These are phyloP conservation scores for Fonsecaea pedrosoi DNA, from an alignment of 2,329 filamentous ascomycete species.

Conservation along the genomic window DNA sequence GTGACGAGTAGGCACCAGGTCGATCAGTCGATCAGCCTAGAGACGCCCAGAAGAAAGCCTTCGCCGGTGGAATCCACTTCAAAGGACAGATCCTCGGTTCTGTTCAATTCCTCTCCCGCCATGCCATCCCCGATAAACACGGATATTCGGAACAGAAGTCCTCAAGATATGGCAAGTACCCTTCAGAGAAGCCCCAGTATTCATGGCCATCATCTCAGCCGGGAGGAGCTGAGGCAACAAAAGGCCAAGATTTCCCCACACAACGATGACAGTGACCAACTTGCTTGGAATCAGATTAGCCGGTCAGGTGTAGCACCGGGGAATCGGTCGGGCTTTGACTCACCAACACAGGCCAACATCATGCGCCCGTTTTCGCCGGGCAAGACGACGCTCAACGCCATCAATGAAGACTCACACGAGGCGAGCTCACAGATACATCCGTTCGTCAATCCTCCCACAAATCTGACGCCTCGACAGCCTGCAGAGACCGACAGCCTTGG, in stretches of 20 bases:
- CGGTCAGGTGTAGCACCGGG: slow-evolving; percentile 35
- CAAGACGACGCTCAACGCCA: slow-evolving; percentile 56
- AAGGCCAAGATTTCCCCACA: slow-evolving; percentile 13
- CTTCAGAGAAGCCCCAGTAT: slow-evolving; percentile 44
- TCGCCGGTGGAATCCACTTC: slow-evolving; percentile 52
- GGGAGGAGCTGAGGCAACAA: slow-evolving; percentile 29
- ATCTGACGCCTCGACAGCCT: slow-evolving; percentile 46
- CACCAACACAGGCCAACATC: slow-evolving; percentile 39
- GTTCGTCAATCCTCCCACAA: slow-evolving; percentile 7
- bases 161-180: slow-evolving; percentile 31
- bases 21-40: slow-evolving; percentile 14
- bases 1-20: slow-evolving; percentile 8
- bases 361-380: slow-evolving; percentile 44
- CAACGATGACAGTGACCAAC: slow-evolving; percentile 22
- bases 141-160: slow-evolving; percentile 13
- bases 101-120: slow-evolving; percentile 55
- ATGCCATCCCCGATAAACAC: slow-evolving; percentile 31
- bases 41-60: slow-evolving; percentile 39
- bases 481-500: slow-evolving; percentile 49
- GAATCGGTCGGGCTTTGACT: slow-evolving; percentile 46
- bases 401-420: slow-evolving; percentile 51
- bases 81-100: slow-evolving; percentile 55
- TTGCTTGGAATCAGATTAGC: slow-evolving; percentile 36
- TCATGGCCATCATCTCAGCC: slow-evolving; percentile 46
- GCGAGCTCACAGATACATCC: slow-evolving; percentile 7